Conservation (phyloP, 306 rosid genomes). For the Begonia peltatifolia region DNA sequence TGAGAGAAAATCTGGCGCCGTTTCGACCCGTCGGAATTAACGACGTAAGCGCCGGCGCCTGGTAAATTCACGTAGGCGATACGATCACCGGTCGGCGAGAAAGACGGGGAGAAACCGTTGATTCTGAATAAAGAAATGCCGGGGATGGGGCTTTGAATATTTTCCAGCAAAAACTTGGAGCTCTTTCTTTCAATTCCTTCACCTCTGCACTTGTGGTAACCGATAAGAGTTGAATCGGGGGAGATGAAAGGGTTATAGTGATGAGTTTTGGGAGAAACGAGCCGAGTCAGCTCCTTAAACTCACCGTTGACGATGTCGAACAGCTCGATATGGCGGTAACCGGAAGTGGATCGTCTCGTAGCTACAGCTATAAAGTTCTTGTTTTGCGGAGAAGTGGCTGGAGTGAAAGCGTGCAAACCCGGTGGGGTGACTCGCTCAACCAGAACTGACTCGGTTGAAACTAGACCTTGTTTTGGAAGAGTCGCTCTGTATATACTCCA, state of each 20-base stretch:
- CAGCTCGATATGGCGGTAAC: slow-evolving; percentile 69
- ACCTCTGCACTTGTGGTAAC: slow-evolving; percentile 78
- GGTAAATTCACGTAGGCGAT: slow-evolving; percentile 46
- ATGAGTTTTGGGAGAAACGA: slow-evolving; percentile 39
- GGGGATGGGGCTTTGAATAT: slow-evolving; percentile 35
- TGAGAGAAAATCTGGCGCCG: slow-evolving; percentile 24
- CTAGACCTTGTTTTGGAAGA: slow-evolving; percentile 23
- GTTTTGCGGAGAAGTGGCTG: slow-evolving; percentile 67
- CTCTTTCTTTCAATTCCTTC: slow-evolving; percentile 9
- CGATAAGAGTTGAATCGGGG: slow-evolving; percentile 42
- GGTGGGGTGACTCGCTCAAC: slow-evolving; percentile 71
- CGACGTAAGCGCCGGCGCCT: slow-evolving; percentile 29
- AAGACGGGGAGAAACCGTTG: slow-evolving; percentile 53
- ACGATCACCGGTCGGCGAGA: slow-evolving; percentile 56
- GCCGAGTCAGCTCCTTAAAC: slow-evolving; percentile 59
- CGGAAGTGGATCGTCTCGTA: slow-evolving; percentile 45
- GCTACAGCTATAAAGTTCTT: slow-evolving; percentile 67
- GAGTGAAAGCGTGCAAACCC: slow-evolving; percentile 77
- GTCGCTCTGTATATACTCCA: slow-evolving; percentile 65
- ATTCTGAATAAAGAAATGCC: slow-evolving; percentile 47
- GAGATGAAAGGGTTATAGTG: slow-evolving; percentile 85
- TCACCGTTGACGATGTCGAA: slow-evolving; percentile 31
- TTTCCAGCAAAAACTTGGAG: slow-evolving; percentile 34
- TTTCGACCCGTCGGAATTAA: slow-evolving; percentile 62
- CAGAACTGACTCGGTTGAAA: slow-evolving; percentile 25